Evolutionary conservation across 768 basidiomycete species (phyloP).

Genomic region (Calocybe gangraenosa): DNA sequence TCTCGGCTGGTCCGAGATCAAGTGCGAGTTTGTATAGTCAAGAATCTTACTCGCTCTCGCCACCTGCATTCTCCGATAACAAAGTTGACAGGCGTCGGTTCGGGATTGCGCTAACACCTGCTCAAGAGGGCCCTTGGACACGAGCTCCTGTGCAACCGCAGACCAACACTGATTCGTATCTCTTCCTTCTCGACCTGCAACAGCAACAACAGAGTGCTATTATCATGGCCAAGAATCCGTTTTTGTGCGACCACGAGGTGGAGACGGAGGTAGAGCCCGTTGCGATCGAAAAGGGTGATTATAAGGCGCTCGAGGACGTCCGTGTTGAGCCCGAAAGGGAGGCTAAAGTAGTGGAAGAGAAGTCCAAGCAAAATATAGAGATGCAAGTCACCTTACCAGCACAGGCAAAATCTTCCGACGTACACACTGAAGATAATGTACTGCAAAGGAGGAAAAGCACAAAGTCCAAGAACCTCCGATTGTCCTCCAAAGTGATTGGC

Average conservation of each 20-base stretch:
- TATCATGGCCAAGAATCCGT: neutral
- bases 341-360: neutral
- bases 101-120: conserved; percentile 17
- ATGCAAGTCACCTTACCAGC: no score
- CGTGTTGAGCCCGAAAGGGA: neutral
- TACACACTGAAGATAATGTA: no score
- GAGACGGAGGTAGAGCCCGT: neutral
- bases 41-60: conserved; percentile 14
- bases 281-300: neutral
- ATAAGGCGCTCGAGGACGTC: neutral
- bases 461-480: no score
- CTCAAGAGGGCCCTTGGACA: conserved; percentile 15
- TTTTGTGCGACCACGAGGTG: neutral
- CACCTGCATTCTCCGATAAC: conserved; percentile 11
- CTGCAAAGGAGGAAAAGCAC: no score
- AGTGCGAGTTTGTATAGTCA: conserved; percentile 22
- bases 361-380: conserved; percentile 3
- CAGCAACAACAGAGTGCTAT: no score
- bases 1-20: conserved; percentile 15
- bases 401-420: no score
- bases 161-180: conserved; percentile 3
- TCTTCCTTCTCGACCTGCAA: no score
- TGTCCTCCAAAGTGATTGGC: conserved; percentile 12
- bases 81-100: conserved; percentile 19
- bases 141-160: neutral